These are phyloP conservation scores for Mortierella sp. DNA, from an alignment of 371 early-diverging fungal genomes.

Conservation along the genomic window DNA sequence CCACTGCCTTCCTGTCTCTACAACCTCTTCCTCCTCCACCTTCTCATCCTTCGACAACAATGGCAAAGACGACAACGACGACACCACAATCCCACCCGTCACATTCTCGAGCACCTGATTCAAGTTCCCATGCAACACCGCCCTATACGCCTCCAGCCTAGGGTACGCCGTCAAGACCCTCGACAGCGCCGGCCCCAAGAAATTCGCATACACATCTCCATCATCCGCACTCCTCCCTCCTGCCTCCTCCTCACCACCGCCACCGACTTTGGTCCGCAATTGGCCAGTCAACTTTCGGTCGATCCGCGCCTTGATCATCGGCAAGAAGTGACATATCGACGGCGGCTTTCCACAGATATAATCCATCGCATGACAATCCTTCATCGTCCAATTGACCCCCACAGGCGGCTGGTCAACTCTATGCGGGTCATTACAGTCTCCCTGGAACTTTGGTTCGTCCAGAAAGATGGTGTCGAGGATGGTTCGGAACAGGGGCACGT, in stretches of 20 bases:
- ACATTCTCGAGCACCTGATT: constrained; percentile 27
- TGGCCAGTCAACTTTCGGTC: constrained; percentile 13
- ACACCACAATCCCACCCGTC: neutral
- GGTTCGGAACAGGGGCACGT: constrained; percentile 61
- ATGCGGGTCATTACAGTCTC: constrained; percentile 69
- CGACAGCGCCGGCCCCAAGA: constrained; percentile 25
- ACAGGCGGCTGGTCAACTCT: constrained; percentile 65
- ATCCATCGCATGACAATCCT: constrained; percentile 70
- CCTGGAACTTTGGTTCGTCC: constrained; percentile 69
- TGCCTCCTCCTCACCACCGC: neutral
- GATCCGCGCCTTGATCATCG: constrained; percentile 49
- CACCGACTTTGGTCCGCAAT: constrained; percentile 16
- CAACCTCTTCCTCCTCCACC: constrained; percentile 20
- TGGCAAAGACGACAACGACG: no score
- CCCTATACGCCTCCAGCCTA: constrained; percentile 1
- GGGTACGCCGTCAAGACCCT: constrained; percentile 16
- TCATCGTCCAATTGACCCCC: constrained; percentile 68
- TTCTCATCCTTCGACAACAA: neutral
- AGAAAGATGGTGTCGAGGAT: constrained; percentile 59
- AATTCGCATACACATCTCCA: constrained; percentile 42
- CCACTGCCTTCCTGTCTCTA: constrained; percentile 25
- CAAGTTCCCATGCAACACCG: constrained; percentile 37
- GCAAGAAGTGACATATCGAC: constrained; percentile 70
- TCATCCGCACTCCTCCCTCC: constrained; percentile 6
- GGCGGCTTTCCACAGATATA: constrained; percentile 78